Conservation (phyloP, 2,329 filamentous ascomycete genomes). For the Aspergillus thermomutatus region DNA sequence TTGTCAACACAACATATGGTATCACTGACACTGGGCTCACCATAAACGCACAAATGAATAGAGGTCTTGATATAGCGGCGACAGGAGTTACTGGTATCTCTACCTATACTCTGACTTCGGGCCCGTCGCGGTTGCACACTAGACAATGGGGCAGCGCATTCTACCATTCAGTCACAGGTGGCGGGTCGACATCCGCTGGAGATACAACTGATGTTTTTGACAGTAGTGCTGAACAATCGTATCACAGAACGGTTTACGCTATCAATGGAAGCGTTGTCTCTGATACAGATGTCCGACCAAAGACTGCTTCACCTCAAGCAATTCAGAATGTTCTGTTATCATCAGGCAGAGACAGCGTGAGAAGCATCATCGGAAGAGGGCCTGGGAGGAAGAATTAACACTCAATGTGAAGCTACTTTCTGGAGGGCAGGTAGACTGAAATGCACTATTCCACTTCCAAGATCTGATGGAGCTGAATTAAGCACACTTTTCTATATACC, state of each 20-base stretch:
- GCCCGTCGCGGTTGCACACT: slow-evolving; percentile 23
- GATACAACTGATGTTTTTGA: slow-evolving; percentile 29
- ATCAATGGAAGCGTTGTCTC: slow-evolving; percentile 25
- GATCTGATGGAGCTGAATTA: not conserved
- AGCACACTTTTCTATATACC: not conserved
- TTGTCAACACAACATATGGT: slow-evolving; percentile 52
- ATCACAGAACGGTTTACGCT: slow-evolving; percentile 21
- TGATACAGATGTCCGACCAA: slow-evolving; percentile 7
- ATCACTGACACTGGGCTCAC: slow-evolving; percentile 48
- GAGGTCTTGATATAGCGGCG: slow-evolving; percentile 45
- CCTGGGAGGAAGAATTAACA: not conserved
- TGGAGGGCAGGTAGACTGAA: not conserved
- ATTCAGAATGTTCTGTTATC: not conserved
- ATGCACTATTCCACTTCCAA: not conserved
- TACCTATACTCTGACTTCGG: slow-evolving; percentile 54
- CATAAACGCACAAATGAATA: slow-evolving; percentile 47
- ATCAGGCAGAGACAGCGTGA: not conserved
- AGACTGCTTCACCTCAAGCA: not conserved
- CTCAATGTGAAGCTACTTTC: not conserved
- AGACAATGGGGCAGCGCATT: slow-evolving; percentile 28
- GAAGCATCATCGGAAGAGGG: not conserved
- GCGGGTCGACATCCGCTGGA: slow-evolving; percentile 23
- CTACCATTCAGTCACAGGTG: slow-evolving; percentile 20
- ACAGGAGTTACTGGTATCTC: slow-evolving; percentile 50
- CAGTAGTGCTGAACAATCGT: slow-evolving; percentile 19